These are phyloP conservation scores for Phoma herbarum DNA, from an alignment of 2,329 filamentous ascomycete genomes.

Conservation along the genomic window DNA sequence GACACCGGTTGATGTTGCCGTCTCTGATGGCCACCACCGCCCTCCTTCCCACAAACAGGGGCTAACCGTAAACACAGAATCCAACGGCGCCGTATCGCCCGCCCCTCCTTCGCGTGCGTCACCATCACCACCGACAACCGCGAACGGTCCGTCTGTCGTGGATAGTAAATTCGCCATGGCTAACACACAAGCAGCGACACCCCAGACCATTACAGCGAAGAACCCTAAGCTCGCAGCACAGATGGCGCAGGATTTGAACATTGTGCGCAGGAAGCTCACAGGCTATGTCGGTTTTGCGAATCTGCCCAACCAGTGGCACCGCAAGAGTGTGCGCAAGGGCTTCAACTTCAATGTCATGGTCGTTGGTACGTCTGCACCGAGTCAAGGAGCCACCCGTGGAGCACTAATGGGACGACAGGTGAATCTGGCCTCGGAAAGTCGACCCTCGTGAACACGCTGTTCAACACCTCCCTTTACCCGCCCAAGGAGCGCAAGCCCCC, in stretches of 20 bases:
- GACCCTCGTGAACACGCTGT: conserved; percentile 97
- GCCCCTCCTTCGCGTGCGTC: conserved; percentile 57
- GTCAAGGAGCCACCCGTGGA: background rate
- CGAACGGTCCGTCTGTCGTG: conserved; percentile 65
- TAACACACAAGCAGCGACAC: conserved; percentile 56
- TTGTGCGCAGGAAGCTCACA: conserved; percentile 96
- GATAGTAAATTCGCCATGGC: conserved; percentile 67
- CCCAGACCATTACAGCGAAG: conserved; percentile 70
- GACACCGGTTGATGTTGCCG: conserved; percentile 27
- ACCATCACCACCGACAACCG: conserved; percentile 55
- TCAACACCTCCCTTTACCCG: conserved; percentile 99
- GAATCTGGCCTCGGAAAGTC: conserved; percentile 99
- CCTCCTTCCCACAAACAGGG: conserved; percentile 26
- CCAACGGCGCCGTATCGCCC: conserved; percentile 56
- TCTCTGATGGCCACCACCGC: conserved; percentile 13
- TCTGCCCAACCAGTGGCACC: conserved; percentile 99
- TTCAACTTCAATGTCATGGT: conserved; percentile 99
- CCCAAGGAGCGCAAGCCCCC: conserved; percentile 98
- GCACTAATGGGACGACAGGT: conserved; percentile 64
- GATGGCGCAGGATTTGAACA: conserved; percentile 74
- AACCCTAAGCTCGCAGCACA: conserved; percentile 67
- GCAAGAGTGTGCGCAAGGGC: conserved; percentile 99
- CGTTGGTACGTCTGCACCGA: conserved; percentile 77
- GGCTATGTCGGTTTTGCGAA: conserved; percentile 99
- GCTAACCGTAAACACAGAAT: conserved; percentile 51